Base-by-base conservation (phyloP, 2,329 filamentous ascomycete genomes). In the Neophaeococcomyces mojaviensis region DNA sequence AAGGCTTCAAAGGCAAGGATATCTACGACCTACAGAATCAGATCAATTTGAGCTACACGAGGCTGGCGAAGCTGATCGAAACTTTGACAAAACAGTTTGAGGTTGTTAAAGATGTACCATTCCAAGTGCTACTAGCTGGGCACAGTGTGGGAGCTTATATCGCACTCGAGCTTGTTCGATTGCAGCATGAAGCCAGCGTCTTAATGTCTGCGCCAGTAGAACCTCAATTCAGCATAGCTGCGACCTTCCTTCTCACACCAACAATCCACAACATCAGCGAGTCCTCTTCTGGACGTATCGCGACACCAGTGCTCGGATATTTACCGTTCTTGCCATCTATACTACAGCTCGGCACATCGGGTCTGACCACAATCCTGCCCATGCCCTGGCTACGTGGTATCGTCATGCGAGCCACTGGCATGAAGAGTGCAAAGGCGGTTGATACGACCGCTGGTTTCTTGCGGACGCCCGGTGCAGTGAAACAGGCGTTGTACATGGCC, bases 91-190 rank as follows among this genome's bases (percentile, higher is more conserved):
- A 22, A 49, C 46, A 12, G 18, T 12, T 49, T 56, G 1, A 12
- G 34, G 12, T n/a, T n/a, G 26, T 15, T 6, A 16, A 19, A 26
- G 16, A 32, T 28, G 8, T 37, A 12, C 32, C 20, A 10, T 15
- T 61, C 4, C 65, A 66, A 40, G 75, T 88, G 15, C 70, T 87
- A 6, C 65, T 89, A 13, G 75, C 84, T 40, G 85, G 84, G 3
- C 85, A 89, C 63, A 87, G 83, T 0, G 81, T 89, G 1, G 85
- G 85, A 19, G 69, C 78, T 8, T 89, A 85, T 60, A 82, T 89
- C 16, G 68, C 76, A 2, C 76, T 88, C 52, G 83, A 88, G 60
- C 65, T 85, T 24, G 75, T 86, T 39, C 69, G 79, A 50, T 69
- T 78, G 8, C 73, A 80, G 50, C 65, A 71, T 30, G 67, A 67